These are phyloP conservation scores for Phytophthora hibernalis DNA, from an alignment of 352 stramenopile genomes.

Conservation along the genomic window DNA sequence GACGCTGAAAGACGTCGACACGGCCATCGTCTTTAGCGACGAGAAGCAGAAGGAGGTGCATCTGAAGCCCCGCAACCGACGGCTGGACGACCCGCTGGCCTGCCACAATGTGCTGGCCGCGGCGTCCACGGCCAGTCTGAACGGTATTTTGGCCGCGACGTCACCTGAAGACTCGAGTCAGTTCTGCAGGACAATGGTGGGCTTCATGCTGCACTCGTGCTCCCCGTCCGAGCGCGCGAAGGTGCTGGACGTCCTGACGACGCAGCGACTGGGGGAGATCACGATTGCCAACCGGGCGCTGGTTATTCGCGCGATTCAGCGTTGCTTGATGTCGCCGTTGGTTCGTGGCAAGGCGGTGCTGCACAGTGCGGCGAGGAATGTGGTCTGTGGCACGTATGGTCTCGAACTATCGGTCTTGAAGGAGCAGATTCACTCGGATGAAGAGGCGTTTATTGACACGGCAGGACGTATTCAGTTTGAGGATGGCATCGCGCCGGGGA, in stretches of 20 bases:
- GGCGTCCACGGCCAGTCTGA: conserved; percentile 68
- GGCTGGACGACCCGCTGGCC: conserved; percentile 64
- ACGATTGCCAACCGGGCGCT: conserved; percentile 77
- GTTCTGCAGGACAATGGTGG: conserved; percentile 85
- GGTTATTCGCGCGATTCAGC: conserved; percentile 83
- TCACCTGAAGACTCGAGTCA: conserved; percentile 78
- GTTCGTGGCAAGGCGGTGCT: conserved; percentile 72
- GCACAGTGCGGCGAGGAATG: conserved; percentile 72
- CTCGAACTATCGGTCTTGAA: conserved; percentile 80
- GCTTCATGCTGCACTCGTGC: conserved; percentile 86
- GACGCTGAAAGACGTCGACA: conserved; percentile 77
- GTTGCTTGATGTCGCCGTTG: conserved; percentile 72
- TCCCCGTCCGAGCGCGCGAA: conserved; percentile 62
- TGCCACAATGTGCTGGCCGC: conserved; percentile 79
- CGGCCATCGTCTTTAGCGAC: conserved; percentile 76
- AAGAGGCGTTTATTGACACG: conserved; percentile 55
- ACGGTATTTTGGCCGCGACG: conserved; percentile 79
- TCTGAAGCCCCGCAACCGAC: conserved; percentile 63
- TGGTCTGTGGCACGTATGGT: conserved; percentile 74
- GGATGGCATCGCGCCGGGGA: conserved; percentile 15
- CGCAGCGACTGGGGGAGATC: conserved; percentile 71
- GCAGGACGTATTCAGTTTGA: conserved; percentile 39
- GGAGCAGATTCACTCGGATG: conserved; percentile 77
- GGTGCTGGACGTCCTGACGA: conserved; percentile 82
- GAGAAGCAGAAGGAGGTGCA: conserved; percentile 81